These are phyloP conservation scores for Neoscytalidium dimidiatum DNA, from an alignment of 2,329 filamentous ascomycete species.

Conservation along the genomic window DNA sequence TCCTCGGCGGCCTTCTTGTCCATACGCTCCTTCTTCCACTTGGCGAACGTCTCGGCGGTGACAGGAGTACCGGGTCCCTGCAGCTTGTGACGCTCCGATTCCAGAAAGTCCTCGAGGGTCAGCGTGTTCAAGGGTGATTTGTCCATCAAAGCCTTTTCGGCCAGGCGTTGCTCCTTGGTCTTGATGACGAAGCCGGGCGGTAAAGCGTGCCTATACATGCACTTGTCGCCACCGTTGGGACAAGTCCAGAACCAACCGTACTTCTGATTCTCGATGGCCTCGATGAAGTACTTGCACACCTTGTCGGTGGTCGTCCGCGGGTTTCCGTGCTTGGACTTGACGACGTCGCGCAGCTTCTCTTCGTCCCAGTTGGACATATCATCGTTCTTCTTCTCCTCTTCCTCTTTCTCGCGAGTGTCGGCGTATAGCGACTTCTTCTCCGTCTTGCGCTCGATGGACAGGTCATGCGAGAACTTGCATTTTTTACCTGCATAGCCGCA, in stretches of 20 bases:
- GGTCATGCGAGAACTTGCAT: conserved; percentile 97
- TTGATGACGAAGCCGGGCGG: conserved; percentile 95
- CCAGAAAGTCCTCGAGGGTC: conserved; percentile 95
- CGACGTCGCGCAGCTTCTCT: conserved; percentile 87
- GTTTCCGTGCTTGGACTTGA: conserved; percentile 95
- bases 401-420: conserved; percentile 74
- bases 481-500: conserved; percentile 60
- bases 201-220: conserved; percentile 97
- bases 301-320: conserved; percentile 95
- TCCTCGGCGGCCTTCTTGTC: conserved; percentile 96
- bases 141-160: conserved; percentile 93
- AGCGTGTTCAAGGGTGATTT: conserved; percentile 94
- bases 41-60: conserved; percentile 86
- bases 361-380: conserved; percentile 98
- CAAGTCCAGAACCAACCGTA: conserved; percentile 99
- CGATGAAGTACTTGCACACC: conserved; percentile 98
- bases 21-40: conserved; percentile 94
- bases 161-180: conserved; percentile 93
- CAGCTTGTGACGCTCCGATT: conserved; percentile 94
- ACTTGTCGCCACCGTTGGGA: conserved; percentile 94
- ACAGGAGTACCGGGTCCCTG: conserved; percentile 91
- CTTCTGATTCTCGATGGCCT: conserved; percentile 96
- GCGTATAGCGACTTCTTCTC: conserved; percentile 92
- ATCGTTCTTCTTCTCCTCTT: conserved; percentile 79
- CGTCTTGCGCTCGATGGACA: conserved; percentile 84